phyloP scores from a whole-genome alignment of 495 filamentous ascomycete genomes.

The Sabuloglossum arenarium region DNA sequence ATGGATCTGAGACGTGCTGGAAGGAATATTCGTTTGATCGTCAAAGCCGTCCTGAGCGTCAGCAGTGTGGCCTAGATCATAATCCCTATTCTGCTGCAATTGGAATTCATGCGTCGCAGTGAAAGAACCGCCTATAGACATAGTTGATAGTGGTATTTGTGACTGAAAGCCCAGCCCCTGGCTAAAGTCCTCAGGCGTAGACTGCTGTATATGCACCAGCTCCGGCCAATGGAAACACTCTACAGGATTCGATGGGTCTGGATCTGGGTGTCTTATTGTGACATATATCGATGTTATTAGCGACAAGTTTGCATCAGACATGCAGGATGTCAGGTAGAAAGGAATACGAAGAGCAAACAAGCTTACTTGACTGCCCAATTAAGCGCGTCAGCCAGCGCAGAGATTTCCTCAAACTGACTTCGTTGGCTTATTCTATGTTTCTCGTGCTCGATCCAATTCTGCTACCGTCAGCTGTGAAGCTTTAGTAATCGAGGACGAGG shows the following conservation, averaged over 20 bases:
- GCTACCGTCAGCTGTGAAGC: not conserved
- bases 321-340: not conserved
- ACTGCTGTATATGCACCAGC: not conserved
- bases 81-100: not conserved
- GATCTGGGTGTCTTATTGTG: not conserved
- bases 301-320: not conserved
- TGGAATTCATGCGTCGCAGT: not conserved
- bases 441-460: constrained; percentile 1
- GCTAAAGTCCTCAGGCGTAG: not conserved
- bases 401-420: constrained; percentile 1
- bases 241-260: not conserved
- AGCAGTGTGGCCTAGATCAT: not conserved
- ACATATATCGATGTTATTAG: not conserved
- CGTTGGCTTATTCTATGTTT: not conserved
- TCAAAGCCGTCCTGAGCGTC: not conserved
- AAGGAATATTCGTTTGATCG: not conserved
- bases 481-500: not conserved
- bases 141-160: not conserved
- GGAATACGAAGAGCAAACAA: not conserved
- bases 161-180: not conserved
- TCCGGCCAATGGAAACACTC: not conserved
- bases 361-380: constrained; percentile 3
- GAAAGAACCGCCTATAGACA: not conserved
- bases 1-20: not conserved
- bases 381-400: constrained; percentile 1